Evolutionary conservation across 768 basidiomycete species (phyloP).

Genomic region (Naganishia antarctica): DNA sequence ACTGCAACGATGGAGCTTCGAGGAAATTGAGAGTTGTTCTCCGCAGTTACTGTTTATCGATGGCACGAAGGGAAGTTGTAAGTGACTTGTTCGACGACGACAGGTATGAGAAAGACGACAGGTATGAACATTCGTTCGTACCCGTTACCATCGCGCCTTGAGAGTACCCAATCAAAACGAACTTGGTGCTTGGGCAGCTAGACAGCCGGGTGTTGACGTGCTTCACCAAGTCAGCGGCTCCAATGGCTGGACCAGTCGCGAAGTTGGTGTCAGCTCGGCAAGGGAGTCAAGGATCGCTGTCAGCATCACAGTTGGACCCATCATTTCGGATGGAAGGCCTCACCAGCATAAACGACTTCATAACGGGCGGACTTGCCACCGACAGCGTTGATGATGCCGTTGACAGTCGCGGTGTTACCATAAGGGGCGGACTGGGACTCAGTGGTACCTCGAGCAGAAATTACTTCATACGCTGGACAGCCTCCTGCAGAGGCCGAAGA

Average conservation of each 20-base stretch:
- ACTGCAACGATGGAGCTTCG: constrained; percentile 1
- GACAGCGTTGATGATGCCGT: constrained; percentile 1
- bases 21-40: constrained; percentile 1
- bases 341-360: constrained; percentile 7
- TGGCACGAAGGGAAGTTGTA: too few relatives aligned
- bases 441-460: constrained; percentile 16
- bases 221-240: constrained; percentile 7
- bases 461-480: constrained; percentile 18
- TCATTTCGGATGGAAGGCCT: not conserved
- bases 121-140: too few relatives aligned
- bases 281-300: not conserved
- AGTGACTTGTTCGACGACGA: too few relatives aligned
- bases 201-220: constrained; percentile 3
- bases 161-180: constrained; percentile 15
- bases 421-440: constrained; percentile 5
- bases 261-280: constrained; percentile 3
- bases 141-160: constrained; percentile 16
- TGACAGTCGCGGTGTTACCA: constrained; percentile 11
- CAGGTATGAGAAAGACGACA: too few relatives aligned
- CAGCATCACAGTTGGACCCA: not conserved
- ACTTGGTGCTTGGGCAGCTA: constrained; percentile 12
- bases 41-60: constrained; percentile 3
- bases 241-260: constrained; percentile 9
- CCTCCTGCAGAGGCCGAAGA: not conserved
- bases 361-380: not conserved